Base-by-base conservation (phyloP, 108 stramenopile genomes). In the Schizochytrium sp. region DNA sequence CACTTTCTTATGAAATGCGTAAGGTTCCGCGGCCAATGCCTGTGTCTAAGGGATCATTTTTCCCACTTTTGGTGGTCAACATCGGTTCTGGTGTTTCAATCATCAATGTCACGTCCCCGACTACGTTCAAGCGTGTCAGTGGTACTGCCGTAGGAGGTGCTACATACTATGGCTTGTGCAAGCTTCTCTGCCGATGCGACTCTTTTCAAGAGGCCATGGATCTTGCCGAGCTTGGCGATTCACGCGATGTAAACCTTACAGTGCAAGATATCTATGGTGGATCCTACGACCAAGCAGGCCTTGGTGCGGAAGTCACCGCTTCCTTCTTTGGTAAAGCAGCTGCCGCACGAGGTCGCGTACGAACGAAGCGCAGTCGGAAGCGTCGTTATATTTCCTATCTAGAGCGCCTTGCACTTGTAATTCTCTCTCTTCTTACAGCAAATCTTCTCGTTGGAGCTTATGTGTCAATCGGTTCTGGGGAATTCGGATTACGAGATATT, bases 221-320 rank as follows among this genome's bases (percentile, higher is more conserved):
- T 72, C 91, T 98, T 50, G 99, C 98, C 45, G 96, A 96, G 89
- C 92, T 92, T 61, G 99, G 99, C 40, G 97, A 98, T 88, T 88
- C 69, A 3, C 61, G 88, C 40, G 56, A 87, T n/a, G 94, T 96
- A 2, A 95, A 97, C 88, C 95, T 96, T 95, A 96, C 98, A 93
- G 98, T 99, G 3, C 97, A 97, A 19, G 99, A 99, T 88, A 99
- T 99, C 64, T 99, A 99, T 90, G 99, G 99, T 53, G 91, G 96
- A 83, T 97, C 96, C 12, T 94, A 98, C 72, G 96, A 95, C 69
- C 96, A 97, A 89, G 93, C 98, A 57, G 97, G 97, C 46, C 91
- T 99, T 76, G 91, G 95, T 46, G 92, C 96, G 4, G 91, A 97
- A 64, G 91, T 97, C 13, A 96, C 98, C 12, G 99, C 99, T 4